Base-by-base conservation (phyloP, 2,329 filamentous ascomycete genomes). In the Zarea fungicola region DNA sequence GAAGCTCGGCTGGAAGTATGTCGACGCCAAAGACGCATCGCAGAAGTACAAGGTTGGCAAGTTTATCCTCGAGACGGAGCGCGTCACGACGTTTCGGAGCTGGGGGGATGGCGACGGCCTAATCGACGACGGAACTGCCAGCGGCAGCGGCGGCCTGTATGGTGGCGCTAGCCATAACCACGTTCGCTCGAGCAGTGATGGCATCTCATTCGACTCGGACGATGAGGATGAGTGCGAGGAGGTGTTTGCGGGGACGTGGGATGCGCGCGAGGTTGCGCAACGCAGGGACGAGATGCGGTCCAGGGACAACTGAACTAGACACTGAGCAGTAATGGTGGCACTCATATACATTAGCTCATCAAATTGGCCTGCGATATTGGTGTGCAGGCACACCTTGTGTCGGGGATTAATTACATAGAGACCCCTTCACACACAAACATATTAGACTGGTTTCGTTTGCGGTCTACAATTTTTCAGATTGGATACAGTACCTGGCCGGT, bases 41-140 rank as follows among this genome's bases (percentile, higher is more conserved):
- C 83, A 85, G 62, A 75, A 73, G 60, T 86, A 86, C 70, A 86
- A 86, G 64, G 72, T 85, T 42, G 81, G 81, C 55, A 85, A 85
- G 62, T 85, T 79, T 60, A 85, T 85, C 25, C 62, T 86, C 32
- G 83, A 86, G 67, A 79, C 76, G 32, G 74, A 77, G 60, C 68
- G 78, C 46, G 76, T 83, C 14, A 70, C 77, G 21, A 68, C 72
- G 11, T 69, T 71, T 39, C 70, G 72, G 28, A 68, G 64, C 47
- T 85, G 80, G 81, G 80, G 43, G 16, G 25, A 7, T 2, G 40
- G 11, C 10, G 34, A 29, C n/a, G 42, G 21, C 19, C n/a, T 5
- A 23, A 23, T 10, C 1, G 19, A 11, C 6, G 21, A 5, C 7
- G 31, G 21, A 11, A 8, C 14, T 4, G 25, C 8, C 8, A 13